Base-by-base conservation (phyloP, 1,284 basidiomycete species). In the Puccinia hordei region DNA sequence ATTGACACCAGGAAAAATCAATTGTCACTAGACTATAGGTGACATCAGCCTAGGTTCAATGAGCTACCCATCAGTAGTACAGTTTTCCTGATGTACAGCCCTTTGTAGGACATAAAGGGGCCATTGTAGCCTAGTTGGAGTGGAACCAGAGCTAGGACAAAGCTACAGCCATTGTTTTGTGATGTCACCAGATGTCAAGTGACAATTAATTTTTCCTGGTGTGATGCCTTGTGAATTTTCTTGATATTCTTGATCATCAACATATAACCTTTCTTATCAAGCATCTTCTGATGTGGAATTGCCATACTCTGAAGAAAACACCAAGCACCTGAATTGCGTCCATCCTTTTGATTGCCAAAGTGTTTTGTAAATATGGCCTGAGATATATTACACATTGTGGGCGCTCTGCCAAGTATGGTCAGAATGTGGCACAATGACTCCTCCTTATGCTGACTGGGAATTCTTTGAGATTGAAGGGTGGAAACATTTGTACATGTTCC, bases 251-350 rank as follows among this genome's bases (percentile, higher is more conserved):
- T 24, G 12, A 68, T 35, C 65, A 68, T 68, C 5, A 46, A 10
- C 6, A 24, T 68, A 30, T 35, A 73, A 30, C 57, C 71, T n/a
- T 73, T 73, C 33, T 73, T 73, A 22, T 49, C 33, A 35, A 57
- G 24, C 19, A 49, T 49, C 30, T 73, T 73, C 5, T 73, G 13
- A 2, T 17, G n/a, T 3, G 30, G 30, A 1, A 68, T 49, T 24
- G 51, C 71, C 13, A 73, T 41, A 19, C n/a, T 27, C 15, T 55
- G 33, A 15, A 53, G 35, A 12, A 49, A 35, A 3, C 55, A n/a
- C 51, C 51, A 73, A 2, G 49, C 71, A 27, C 69, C 69, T 13
- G 69, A 49, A 30, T 72, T 24, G 30, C 33, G 53, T 17, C 6
- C 12, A 24, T 72, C n/a, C 22, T 51, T 30, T 2, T 49, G 19